These are phyloP conservation scores for Aureobasidium sp. DNA, from an alignment of 2,329 filamentous ascomycete species.

Conservation along the genomic window DNA sequence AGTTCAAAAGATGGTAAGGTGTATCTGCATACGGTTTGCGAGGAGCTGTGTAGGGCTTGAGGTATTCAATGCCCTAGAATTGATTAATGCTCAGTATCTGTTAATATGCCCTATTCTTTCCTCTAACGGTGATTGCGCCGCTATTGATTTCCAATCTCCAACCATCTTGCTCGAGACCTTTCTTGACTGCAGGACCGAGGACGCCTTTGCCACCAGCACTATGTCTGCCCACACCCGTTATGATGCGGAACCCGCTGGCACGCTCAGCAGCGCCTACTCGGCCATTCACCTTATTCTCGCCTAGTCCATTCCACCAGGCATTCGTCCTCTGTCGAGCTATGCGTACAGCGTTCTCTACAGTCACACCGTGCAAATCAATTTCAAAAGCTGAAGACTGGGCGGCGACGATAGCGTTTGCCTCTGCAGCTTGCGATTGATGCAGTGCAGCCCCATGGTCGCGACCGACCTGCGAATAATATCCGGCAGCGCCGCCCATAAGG, in stretches of 20 bases:
- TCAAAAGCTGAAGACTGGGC: constrained; percentile 49
- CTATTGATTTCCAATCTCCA: constrained; percentile 72
- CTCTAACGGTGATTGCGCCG: constrained; percentile 63
- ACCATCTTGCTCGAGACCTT: constrained; percentile 64
- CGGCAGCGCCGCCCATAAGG: constrained; percentile 65
- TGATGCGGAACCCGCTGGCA: constrained; percentile 55
- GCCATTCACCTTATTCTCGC: constrained; percentile 51
- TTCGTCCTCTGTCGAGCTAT: constrained; percentile 62
- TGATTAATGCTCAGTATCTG: background rate
- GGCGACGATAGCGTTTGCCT: constrained; percentile 62
- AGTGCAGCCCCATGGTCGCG: constrained; percentile 54
- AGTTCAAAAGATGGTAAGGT: no score
- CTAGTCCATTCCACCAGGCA: constrained; percentile 67
- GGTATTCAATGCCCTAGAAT: background rate
- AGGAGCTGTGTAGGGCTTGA: background rate
- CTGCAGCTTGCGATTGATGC: constrained; percentile 50
- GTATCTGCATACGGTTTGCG: no score
- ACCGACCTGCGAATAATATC: constrained; percentile 64
- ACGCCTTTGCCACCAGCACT: constrained; percentile 66
- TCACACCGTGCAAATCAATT: constrained; percentile 77
- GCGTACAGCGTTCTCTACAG: constrained; percentile 68
- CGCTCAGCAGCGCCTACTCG: constrained; percentile 35
- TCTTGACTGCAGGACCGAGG: constrained; percentile 71
- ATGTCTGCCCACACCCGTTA: constrained; percentile 76
- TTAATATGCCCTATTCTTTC: constrained; percentile 25